These are phyloP conservation scores for Sisymbrium irio DNA, from an alignment of 345 rosid species.

Conservation along the genomic window DNA sequence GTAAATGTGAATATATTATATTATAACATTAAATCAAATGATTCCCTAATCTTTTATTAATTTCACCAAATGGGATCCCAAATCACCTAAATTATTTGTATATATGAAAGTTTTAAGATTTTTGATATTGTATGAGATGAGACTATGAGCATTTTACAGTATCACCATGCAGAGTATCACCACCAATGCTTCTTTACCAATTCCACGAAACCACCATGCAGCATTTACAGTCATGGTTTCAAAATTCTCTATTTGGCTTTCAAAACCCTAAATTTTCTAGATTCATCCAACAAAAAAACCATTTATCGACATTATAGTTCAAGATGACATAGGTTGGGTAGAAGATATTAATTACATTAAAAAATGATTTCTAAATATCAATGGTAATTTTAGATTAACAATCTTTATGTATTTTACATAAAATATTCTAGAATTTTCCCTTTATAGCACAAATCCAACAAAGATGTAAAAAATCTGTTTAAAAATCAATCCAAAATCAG, in stretches of 20 bases:
- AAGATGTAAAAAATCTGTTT: conserved; percentile 22
- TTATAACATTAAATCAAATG: no score
- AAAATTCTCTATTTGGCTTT: background rate
- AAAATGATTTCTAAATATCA: background rate
- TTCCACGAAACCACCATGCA: no score
- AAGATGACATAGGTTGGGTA: background rate
- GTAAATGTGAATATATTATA: no score
- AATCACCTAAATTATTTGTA: no score
- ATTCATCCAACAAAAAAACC: background rate
- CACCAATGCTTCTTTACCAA: no score
- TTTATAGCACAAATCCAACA: conserved; percentile 23
- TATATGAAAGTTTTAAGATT: no score
- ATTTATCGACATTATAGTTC: background rate
- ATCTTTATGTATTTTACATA: conserved; percentile 1
- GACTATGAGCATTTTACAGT: no score
- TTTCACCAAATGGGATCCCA: no score
- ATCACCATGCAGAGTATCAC: no score
- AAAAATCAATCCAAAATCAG: conserved; percentile 24
- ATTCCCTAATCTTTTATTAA: no score
- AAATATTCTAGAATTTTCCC: background rate
- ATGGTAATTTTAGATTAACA: background rate
- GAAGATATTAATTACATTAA: background rate
- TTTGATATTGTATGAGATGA: no score
- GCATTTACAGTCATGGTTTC: no score
- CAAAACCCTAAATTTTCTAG: background rate